Percentiles rank a stretch among this genome's conserved stretches.
Evolutionary conservation across 129 eudicot species (phyloP).

Genomic region (Chrysanthemum lavandulifolium): DNA sequence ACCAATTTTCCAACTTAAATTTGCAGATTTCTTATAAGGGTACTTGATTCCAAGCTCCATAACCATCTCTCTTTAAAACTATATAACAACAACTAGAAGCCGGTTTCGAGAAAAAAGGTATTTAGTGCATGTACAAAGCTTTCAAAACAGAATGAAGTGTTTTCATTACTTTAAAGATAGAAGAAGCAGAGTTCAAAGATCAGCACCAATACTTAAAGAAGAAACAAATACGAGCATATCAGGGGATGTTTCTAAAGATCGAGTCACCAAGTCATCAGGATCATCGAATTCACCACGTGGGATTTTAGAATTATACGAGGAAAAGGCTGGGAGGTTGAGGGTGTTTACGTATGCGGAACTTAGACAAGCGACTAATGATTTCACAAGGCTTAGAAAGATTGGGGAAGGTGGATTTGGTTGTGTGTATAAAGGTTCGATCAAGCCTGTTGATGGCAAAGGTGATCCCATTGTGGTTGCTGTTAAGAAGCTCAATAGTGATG

Average conservation of each 20-base stretch:
- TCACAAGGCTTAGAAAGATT: conserved; percentile 62
- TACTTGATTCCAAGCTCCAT: conserved; percentile 15
- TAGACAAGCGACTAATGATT: conserved; percentile 69
- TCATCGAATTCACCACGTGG: conserved; percentile 57
- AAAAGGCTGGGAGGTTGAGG: conserved; percentile 67
- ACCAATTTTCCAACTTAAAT: conserved; percentile 17
- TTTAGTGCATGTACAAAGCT: conserved; percentile 8
- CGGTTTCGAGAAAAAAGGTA: conserved; percentile 4
- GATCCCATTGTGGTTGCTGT: conserved; percentile 63
- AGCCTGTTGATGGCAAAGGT: conserved; percentile 59
- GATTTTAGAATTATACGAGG: conserved; percentile 64
- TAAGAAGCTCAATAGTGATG: conserved; percentile 74
- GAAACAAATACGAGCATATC: conserved; percentile 45
- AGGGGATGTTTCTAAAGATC: conserved; percentile 34
- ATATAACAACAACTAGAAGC: conserved; percentile 8
- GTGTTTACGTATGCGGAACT: conserved; percentile 70
- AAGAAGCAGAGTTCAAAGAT: conserved; percentile 55
- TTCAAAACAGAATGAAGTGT: conserved; percentile 64
- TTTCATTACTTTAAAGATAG: conserved; percentile 66
- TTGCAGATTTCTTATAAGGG: conserved; percentile 27
- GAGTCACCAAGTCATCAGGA: conserved; percentile 61
- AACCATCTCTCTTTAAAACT: background rate
- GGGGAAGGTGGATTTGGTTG: conserved; percentile 97
- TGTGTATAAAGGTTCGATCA: conserved; percentile 71
- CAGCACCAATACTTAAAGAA: conserved; percentile 60